Conservation (phyloP, 2,329 filamentous ascomycete species). For the Geosmithia putterillii region DNA sequence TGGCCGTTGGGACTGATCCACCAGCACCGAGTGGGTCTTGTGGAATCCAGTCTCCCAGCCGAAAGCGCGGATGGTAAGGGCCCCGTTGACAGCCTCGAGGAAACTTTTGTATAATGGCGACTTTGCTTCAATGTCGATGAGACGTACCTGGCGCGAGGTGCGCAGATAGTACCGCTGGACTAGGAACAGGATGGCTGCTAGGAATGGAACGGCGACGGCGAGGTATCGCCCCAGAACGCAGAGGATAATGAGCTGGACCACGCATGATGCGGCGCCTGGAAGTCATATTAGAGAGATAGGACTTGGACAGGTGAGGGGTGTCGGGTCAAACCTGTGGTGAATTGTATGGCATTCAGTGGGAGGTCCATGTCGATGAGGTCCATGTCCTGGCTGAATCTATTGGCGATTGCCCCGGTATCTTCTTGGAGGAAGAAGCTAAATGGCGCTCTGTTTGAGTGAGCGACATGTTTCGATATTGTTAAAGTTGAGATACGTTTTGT, state of each 20-base stretch:
- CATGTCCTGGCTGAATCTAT: constrained; percentile 26
- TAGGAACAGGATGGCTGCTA: constrained; percentile 5
- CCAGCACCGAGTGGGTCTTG: constrained; percentile 7
- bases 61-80: constrained; percentile 37
- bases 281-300: too few relatives aligned
- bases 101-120: constrained; percentile 38
- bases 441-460: constrained; percentile 9
- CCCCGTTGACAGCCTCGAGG: constrained; percentile 31
- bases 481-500: too few relatives aligned
- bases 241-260: constrained; percentile 10
- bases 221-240: constrained; percentile 7
- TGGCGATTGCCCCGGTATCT: constrained; percentile 20
- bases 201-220: constrained; percentile 6
- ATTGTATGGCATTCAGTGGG: constrained; percentile 10
- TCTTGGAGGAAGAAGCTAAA: constrained; percentile 20
- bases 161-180: constrained; percentile 25
- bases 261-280: constrained; percentile 5
- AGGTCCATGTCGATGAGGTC: constrained; percentile 23
- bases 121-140: constrained; percentile 36
- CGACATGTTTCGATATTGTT: too few relatives aligned
- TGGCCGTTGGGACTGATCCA: constrained; percentile 33
- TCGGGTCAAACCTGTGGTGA: constrained; percentile 9
- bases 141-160: constrained; percentile 38
- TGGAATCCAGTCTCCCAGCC: constrained; percentile 21
- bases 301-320: not conserved